These are phyloP conservation scores for Fusarium metavorans DNA, from an alignment of 2,329 filamentous ascomycete species.

Conservation along the genomic window DNA sequence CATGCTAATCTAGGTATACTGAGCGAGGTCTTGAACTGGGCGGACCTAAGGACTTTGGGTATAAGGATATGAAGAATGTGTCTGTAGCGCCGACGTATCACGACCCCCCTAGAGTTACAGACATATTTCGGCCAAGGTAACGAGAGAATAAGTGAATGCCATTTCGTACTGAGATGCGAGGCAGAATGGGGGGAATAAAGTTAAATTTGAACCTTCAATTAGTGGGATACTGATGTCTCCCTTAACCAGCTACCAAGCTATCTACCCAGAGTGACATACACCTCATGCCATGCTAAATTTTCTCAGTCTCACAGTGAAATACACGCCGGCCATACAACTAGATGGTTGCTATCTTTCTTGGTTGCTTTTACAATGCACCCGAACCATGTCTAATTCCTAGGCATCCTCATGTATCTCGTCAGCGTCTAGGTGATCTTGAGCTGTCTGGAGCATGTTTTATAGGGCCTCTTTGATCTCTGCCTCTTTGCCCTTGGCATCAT, in stretches of 20 bases:
- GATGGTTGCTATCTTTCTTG: background rate
- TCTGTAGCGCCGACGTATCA: background rate
- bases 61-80: background rate
- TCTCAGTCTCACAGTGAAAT: background rate
- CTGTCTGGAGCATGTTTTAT: no score
- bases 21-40: background rate
- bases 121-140: background rate
- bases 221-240: background rate
- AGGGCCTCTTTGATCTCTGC: no score
- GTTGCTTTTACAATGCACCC: background rate
- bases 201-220: background rate
- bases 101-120: background rate
- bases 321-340: fast-evolving
- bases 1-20: background rate
- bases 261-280: background rate
- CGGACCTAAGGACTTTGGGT: background rate
- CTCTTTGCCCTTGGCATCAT: no score
- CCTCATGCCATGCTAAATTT: background rate
- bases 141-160: no score
- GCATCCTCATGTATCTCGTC: background rate
- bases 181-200: background rate
- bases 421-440: background rate
- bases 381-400: background rate
- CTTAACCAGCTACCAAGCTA: background rate
- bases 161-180: background rate